Conservation (phyloP, 305 asterid species). For the Fraxinus sp. region DNA sequence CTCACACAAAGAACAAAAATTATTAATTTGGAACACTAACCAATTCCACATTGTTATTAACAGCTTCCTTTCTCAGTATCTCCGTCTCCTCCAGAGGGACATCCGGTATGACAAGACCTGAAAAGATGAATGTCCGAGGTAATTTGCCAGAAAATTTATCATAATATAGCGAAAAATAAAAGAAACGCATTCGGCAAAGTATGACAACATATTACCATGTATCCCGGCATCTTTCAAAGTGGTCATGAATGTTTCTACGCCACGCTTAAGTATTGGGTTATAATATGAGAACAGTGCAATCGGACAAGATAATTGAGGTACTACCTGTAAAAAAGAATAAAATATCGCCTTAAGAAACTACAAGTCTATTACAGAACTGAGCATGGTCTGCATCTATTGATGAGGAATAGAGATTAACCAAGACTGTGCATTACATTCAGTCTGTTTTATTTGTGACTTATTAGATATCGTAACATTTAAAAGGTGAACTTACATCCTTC, state of each 20-base stretch:
- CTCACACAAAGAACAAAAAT: neutral
- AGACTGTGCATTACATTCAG: neutral
- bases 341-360: neutral
- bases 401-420: neutral
- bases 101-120: slow-evolving; percentile 96
- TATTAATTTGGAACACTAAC: slow-evolving; percentile 37
- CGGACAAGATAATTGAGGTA: slow-evolving; percentile 84
- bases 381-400: neutral
- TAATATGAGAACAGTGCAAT: slow-evolving; percentile 80
- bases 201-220: slow-evolving; percentile 30
- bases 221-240: slow-evolving; percentile 69
- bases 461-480: too few species aligned
- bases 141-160: neutral
- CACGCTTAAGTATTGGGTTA: slow-evolving; percentile 93
- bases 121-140: slow-evolving; percentile 14
- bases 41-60: slow-evolving; percentile 66
- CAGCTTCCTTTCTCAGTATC: slow-evolving; percentile 77
- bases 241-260: slow-evolving; percentile 73
- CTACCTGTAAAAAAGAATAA: slow-evolving; percentile 46
- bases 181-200: neutral
- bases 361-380: neutral
- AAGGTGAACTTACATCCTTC: slow-evolving; percentile 63
- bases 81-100: slow-evolving; percentile 95
- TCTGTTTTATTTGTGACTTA: neutral
- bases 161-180: neutral